phyloP scores from a whole-genome alignment of 2,329 filamentous ascomycete genomes.

The Gaeumannomyces tritici region DNA sequence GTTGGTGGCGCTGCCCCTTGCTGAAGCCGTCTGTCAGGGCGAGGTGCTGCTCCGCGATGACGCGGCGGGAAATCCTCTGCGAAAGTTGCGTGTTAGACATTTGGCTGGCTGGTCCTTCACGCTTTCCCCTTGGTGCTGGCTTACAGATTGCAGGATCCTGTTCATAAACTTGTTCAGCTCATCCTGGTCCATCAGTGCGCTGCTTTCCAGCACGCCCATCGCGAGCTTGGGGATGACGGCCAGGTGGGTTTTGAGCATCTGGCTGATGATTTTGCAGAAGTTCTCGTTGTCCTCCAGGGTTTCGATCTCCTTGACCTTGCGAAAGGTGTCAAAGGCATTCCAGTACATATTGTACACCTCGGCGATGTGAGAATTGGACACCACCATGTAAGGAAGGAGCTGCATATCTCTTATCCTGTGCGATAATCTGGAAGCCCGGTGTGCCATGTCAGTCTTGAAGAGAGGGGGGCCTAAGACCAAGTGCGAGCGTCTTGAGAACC shows the following conservation, averaged over 20 bases:
- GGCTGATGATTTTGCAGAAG: conserved; percentile 71
- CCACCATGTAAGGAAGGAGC: conserved; percentile 86
- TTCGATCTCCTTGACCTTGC: conserved; percentile 74
- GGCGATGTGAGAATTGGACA: conserved; percentile 89
- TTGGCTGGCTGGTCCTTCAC: background rate
- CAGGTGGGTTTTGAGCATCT: conserved; percentile 77
- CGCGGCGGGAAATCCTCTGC: conserved; percentile 84
- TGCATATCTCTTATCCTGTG: conserved; percentile 97
- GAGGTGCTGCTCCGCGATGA: conserved; percentile 95
- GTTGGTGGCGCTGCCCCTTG: conserved; percentile 69
- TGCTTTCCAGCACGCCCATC: conserved; percentile 89
- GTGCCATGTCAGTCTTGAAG: conserved; percentile 1
- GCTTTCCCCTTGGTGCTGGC: conserved; percentile 15
- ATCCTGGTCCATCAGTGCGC: conserved; percentile 67
- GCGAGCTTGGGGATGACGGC: conserved; percentile 89
- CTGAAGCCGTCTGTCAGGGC: conserved; percentile 92
- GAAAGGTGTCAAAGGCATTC: conserved; percentile 85
- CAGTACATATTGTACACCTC: conserved; percentile 97
- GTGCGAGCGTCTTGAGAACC: background rate
- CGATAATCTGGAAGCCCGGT: conserved; percentile 51
- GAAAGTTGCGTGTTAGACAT: background rate
- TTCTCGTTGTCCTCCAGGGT: conserved; percentile 81
- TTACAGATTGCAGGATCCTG: conserved; percentile 76
- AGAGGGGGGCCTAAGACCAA: background rate
- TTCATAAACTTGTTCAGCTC: conserved; percentile 94